Base-by-base conservation (phyloP, 2,329 filamentous ascomycete species). In the Berkeleyomyces basicola region DNA sequence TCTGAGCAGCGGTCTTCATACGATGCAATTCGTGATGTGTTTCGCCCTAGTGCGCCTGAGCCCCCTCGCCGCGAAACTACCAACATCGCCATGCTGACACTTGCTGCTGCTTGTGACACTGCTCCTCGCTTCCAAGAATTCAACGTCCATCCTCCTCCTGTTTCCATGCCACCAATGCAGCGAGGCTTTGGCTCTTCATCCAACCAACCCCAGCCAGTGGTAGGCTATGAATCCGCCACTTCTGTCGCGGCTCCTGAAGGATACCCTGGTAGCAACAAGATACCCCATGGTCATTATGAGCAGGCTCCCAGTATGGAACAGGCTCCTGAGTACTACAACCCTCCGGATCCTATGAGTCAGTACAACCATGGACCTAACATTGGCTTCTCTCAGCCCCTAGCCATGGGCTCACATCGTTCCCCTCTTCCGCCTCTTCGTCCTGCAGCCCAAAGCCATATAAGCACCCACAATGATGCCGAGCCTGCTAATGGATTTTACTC, bases 21-120 rank as follows among this genome's bases (percentile, higher is more conserved):
- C 58, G 70, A 72, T 51, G 70, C 70, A n/a, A 69, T 72, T 39
- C 66, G 70, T n/a, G 75, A 76, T 63, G 71, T 76, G 39, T 76
- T 76, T 65, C 72, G 65, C 47, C 55, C 61, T 57, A 62, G 59
- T 53, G 69, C 72, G 61, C 69, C 71, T 6, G 72, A 71, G 63
- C 72, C 73, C 23, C 62, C 61, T 31, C 59, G 65, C 11, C 59
- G 58, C 33, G 64, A 65, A 36, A 37, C 33, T 57, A 57, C 46
- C 47, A 49, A 40, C 47, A 60, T 63, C 39, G 58, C 66, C 14
- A 47, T 65, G 40, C 57, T 65, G 23, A 57, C 63, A 9, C 53
- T 65, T 36, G 61, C 55, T 11, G 33, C 53, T 16, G 39, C 61
- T 3, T 57, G 61, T 10, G 61, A 62, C 7, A 57, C 51, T 37